Conservation (phyloP, 306 rosid species). For the Vigna trinervia region DNA sequence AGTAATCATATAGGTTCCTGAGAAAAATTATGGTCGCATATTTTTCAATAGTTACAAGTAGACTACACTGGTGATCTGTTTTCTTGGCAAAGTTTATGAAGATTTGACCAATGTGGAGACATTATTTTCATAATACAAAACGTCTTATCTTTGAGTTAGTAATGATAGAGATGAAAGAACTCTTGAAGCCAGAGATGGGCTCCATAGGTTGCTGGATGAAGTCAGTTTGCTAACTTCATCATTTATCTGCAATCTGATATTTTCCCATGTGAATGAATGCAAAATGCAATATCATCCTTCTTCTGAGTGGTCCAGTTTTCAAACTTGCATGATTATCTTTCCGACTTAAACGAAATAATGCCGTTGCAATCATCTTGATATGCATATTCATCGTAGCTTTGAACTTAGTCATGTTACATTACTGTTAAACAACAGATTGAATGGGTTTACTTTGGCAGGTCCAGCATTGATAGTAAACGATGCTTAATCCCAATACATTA, state of each 20-base stretch:
- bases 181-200: conserved; percentile 59
- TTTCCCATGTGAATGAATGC: not conserved
- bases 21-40: not conserved
- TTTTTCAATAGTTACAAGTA: not conserved
- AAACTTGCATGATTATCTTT: conserved; percentile 23
- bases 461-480: conserved; percentile 59
- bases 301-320: conserved; percentile 15
- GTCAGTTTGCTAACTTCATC: conserved; percentile 38
- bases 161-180: conserved; percentile 65
- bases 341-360: conserved; percentile 30
- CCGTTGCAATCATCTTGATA: conserved; percentile 26
- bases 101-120: conserved; percentile 84
- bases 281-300: not conserved
- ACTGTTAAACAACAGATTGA: conserved; percentile 54
- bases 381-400: conserved; percentile 46
- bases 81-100: conserved; percentile 23
- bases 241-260: conserved; percentile 5
- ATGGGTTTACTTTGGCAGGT: conserved; percentile 54
- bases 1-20: not conserved
- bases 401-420: conserved; percentile 61
- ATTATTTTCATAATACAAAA: conserved; percentile 69
- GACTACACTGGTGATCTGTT: not conserved
- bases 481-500: not conserved
- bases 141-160: conserved; percentile 67
- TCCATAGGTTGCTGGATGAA: conserved; percentile 75